Percentiles rank a stretch among this genome's conserved stretches.
Evolutionary conservation across 129 eudicot genomes (phyloP).

Genomic region (Silybum marianum): DNA sequence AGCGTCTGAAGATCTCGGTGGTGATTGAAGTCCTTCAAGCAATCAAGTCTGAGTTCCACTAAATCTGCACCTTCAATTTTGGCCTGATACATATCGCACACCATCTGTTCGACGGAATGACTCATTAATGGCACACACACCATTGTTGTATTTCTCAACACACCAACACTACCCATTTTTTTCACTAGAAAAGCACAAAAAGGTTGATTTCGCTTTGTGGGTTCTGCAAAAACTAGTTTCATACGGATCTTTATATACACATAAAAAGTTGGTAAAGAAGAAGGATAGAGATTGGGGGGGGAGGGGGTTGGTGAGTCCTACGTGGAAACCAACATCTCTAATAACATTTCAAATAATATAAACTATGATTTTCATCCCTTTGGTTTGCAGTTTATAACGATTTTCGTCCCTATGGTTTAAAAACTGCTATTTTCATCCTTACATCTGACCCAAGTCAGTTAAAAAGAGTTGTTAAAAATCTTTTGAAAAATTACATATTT

Average conservation of each 20-base stretch:
- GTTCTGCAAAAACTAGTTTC: neutral
- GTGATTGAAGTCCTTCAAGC: slow-evolving; percentile 37
- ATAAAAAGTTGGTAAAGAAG: slow-evolving; percentile 36
- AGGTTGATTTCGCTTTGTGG: neutral
- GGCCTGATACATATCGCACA: slow-evolving; percentile 56
- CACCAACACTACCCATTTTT: slow-evolving; percentile 57
- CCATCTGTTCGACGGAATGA: slow-evolving; percentile 52
- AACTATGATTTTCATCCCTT: too few species aligned
- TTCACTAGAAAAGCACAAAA: neutral
- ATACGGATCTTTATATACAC: slow-evolving; percentile 15
- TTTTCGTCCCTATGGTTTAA: too few species aligned
- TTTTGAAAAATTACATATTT: too few species aligned
- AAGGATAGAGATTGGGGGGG: slow-evolving; percentile 22
- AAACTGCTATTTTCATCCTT: too few species aligned
- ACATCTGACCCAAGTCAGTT: too few species aligned
- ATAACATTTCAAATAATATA: neutral
- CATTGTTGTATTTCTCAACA: slow-evolving; percentile 49
- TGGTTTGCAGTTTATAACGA: too few species aligned
- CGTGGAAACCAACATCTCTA: slow-evolving; percentile 19
- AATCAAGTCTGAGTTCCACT: slow-evolving; percentile 65
- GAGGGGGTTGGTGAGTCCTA: slow-evolving; percentile 46
- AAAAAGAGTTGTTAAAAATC: too few species aligned
- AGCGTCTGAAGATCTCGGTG: slow-evolving; percentile 41
- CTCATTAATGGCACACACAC: slow-evolving; percentile 66
- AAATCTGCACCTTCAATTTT: slow-evolving; percentile 67